Percentiles rank a stretch among this genome's conserved stretches.
Evolutionary conservation across 2,329 filamentous ascomycete genomes (phyloP).

Genomic region (Dactylellina leptospora): DNA sequence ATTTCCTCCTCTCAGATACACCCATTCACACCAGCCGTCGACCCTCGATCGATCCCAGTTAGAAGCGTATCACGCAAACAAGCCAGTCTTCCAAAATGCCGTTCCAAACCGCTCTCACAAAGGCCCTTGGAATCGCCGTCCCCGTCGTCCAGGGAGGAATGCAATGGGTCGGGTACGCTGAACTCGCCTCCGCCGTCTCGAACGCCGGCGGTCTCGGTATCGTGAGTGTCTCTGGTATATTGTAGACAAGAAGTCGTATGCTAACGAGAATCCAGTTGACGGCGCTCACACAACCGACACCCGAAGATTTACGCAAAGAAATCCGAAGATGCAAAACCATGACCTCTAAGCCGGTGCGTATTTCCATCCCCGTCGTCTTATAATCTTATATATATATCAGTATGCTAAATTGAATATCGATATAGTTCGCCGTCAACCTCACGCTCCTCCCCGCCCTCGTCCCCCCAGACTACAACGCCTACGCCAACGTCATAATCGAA

Average conservation of each 20-base stretch:
- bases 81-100: slow-evolving; percentile 25
- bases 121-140: slow-evolving; percentile 63
- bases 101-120: slow-evolving; percentile 51
- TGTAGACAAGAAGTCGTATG: not conserved
- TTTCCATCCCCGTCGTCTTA: not conserved
- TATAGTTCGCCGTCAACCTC: slow-evolving; percentile 85
- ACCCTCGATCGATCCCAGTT: not conserved
- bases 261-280: slow-evolving; percentile 66
- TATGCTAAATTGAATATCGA: not conserved
- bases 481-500: slow-evolving; percentile 90
- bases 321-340: slow-evolving; percentile 85
- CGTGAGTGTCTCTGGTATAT: slow-evolving; percentile 57
- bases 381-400: not conserved
- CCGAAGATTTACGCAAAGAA: slow-evolving; percentile 90
- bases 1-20: not conserved
- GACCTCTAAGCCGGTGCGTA: slow-evolving; percentile 70
- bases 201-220: slow-evolving; percentile 85
- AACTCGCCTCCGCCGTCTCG: slow-evolving; percentile 77
- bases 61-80: not conserved
- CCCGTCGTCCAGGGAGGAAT: slow-evolving; percentile 87
- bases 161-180: slow-evolving; percentile 85
- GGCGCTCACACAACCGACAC: slow-evolving; percentile 89
- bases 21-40: not conserved
- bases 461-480: slow-evolving; percentile 90
- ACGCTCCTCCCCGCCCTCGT: slow-evolving; percentile 89